Evolutionary conservation across 306 rosid genomes (phyloP), one percentile per base, ranked within the genome.

Genomic region (Castanea mollissima): DNA sequence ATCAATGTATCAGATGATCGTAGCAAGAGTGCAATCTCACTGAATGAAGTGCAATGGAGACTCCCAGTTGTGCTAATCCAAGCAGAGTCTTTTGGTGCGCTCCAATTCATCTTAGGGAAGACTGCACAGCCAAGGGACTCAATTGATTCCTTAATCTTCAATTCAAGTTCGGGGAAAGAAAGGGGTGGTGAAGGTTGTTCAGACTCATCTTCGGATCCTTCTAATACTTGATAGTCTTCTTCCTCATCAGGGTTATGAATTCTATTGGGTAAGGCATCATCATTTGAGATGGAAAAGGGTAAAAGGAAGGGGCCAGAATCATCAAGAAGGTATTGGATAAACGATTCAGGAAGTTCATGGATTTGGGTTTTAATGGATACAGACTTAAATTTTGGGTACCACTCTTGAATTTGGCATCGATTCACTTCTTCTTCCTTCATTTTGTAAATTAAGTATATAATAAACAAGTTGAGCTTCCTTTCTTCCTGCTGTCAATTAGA

Each of bases 81-180:
- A 25, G 94, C 88, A 11, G 97, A 78, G 73, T 94, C 96, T 76
- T 94, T 94, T 5, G 98, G 98, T 31, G 98, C 92, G 73, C 92
- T 90, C 98, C 97, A 92, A 80, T 89, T 94, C 80, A 94, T 73
- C 80, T 94, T 94, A 6, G 98, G 97, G 75, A 92, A 90, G 76
- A 91, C 80, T 3, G 87, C 90, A 65, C 94, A 92, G 8, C 97
- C 94, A 74, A 94, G 93, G 32, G 92, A 85, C 71, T 77, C 82
- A 16, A 92, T 88, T 13, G 94, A 94, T 23, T 82, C 91, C 82
- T 87, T 94, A 21, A 92, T 78, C 80, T 88, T 74, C 79, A 86
- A 73, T 76, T 94, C 96, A n/a, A 94, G 96, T 51, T 92, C 91
- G 1, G 94, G 93, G 73, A 94, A 94, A 13, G 93, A 89, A 38